Evolutionary conservation across 2,329 filamentous ascomycete genomes (phyloP).

Genomic region (Aciculosporium take): DNA sequence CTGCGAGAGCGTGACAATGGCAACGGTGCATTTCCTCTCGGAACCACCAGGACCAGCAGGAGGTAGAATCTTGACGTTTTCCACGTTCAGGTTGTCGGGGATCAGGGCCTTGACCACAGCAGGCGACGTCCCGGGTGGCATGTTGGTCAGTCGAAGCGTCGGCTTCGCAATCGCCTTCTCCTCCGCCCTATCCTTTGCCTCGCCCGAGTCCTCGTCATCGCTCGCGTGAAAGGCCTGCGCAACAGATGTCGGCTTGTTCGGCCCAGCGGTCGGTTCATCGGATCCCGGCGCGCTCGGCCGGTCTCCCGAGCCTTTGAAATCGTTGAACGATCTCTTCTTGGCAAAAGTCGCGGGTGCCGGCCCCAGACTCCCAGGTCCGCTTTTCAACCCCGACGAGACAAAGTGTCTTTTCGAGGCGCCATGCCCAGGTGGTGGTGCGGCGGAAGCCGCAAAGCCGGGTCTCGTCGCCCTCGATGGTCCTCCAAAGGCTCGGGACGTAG

Average conservation of each 20-base stretch:
- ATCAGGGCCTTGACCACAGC: constrained; percentile 46
- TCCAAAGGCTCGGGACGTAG: constrained; percentile 9
- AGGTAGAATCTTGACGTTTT: constrained; percentile 56
- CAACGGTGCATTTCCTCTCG: constrained; percentile 59
- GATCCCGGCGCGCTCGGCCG: constrained; percentile 19
- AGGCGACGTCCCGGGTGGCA: constrained; percentile 46
- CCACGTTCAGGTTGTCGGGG: constrained; percentile 47
- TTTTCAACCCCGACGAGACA: constrained; percentile 39
- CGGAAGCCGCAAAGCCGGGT: constrained; percentile 1
- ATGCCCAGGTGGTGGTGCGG: constrained; percentile 4
- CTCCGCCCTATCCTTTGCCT: constrained; percentile 29
- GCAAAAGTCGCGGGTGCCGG: constrained; percentile 33
- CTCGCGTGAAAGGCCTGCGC: constrained; percentile 61
- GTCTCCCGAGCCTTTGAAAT: constrained; percentile 23
- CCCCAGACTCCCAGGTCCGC: constrained; percentile 48
- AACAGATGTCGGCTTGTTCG: constrained; percentile 38
- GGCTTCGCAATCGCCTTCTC: constrained; percentile 48
- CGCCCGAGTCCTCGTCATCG: constrained; percentile 38
- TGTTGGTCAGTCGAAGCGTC: constrained; percentile 44
- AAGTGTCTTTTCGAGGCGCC: constrained; percentile 46
- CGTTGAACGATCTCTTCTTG: constrained; percentile 39
- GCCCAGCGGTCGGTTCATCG: constrained; percentile 23
- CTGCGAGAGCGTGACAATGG: constrained; percentile 66
- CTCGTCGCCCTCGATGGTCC: constrained; percentile 7
- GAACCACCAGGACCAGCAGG: constrained; percentile 30